These are phyloP conservation scores for Capsicum chinense DNA, from an alignment of 257 asterid genomes.

Conservation along the genomic window DNA sequence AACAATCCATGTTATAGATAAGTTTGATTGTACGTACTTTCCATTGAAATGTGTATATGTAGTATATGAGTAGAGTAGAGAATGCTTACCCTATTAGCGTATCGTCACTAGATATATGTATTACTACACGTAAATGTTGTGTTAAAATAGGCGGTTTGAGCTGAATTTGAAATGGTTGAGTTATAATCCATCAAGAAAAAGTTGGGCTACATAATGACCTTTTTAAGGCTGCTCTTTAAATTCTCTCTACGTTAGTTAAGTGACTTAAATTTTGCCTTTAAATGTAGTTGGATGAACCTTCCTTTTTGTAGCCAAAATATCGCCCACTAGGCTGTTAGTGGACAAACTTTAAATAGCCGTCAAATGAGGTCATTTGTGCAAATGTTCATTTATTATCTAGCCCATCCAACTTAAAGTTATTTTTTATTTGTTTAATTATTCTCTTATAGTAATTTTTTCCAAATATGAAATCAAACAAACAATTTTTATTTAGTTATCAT, in stretches of 20 bases:
- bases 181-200: neutral
- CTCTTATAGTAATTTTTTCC: neutral
- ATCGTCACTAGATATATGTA: neutral
- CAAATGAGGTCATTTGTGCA: neutral
- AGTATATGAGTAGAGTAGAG: neutral
- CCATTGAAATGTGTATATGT: neutral
- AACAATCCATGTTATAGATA: neutral
- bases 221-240: neutral
- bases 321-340: neutral
- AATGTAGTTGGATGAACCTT: neutral
- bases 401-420: neutral
- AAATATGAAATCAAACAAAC: too few species aligned
- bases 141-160: neutral
- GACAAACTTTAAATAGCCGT: neutral
- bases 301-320: neutral
- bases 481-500: neutral
- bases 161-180: neutral
- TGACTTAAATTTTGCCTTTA: constrained; percentile 14
- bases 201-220: neutral
- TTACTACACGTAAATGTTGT: neutral
- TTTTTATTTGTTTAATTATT: neutral
- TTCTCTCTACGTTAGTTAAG: neutral
- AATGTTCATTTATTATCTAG: neutral
- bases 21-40: neutral
- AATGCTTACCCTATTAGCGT: neutral